A percentile compares a stretch with the other conserved stretches of the same genome.
phyloP scores from a whole-genome alignment of 2,329 filamentous ascomycete genomes.

The Ilyonectria destructans region DNA sequence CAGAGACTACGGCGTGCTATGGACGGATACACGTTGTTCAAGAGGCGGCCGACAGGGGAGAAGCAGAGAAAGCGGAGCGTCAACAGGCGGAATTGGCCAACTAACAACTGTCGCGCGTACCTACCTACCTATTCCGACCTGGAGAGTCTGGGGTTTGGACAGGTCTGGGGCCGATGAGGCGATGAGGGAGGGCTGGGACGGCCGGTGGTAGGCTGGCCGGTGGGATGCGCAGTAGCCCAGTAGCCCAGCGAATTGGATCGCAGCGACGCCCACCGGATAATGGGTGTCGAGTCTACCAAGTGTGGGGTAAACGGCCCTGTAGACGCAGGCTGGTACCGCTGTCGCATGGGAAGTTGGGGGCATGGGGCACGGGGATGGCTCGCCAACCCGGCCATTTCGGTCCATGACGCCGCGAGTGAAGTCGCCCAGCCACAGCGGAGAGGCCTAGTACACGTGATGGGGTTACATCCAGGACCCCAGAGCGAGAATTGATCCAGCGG shows the following conservation, averaged over 20 bases:
- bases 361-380: background rate
- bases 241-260: constrained; percentile 25
- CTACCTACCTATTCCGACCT: constrained; percentile 30
- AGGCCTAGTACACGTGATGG: background rate
- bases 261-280: constrained; percentile 10
- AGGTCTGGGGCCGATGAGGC: constrained; percentile 17
- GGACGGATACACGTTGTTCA: background rate
- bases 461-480: background rate
- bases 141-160: constrained; percentile 30
- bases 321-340: background rate
- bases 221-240: constrained; percentile 21
- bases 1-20: background rate
- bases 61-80: background rate
- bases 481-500: background rate
- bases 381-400: constrained; percentile 15
- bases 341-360: background rate
- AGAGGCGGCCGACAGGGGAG: background rate
- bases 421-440: background rate
- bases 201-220: constrained; percentile 24
- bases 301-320: constrained; percentile 27
- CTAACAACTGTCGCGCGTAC: constrained; percentile 1
- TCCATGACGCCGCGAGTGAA: constrained; percentile 17
- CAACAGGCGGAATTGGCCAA: constrained; percentile 8
- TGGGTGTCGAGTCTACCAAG: constrained; percentile 11
- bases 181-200: constrained; percentile 30